These are phyloP conservation scores for Lentinula detonsa DNA, from an alignment of 768 basidiomycete species.

Conservation along the genomic window DNA sequence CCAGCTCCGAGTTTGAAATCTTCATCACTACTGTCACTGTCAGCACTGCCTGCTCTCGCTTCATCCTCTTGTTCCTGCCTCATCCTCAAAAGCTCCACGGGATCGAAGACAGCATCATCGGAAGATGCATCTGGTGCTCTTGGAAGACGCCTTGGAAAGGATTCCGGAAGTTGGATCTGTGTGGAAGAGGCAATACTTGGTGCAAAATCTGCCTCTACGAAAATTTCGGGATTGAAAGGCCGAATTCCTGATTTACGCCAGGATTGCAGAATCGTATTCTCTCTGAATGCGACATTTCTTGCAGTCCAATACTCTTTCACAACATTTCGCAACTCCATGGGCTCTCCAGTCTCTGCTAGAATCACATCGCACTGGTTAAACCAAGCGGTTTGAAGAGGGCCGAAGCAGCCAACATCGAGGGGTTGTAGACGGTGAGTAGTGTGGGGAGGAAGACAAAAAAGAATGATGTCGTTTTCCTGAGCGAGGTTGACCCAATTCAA, in stretches of 20 bases:
- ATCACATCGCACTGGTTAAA: conserved; percentile 7
- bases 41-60: background rate
- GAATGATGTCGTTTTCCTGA: conserved; percentile 14
- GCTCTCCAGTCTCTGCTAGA: conserved; percentile 12
- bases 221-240: conserved; percentile 13
- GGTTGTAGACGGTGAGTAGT: conserved; percentile 28
- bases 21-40: no score
- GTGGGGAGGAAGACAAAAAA: conserved; percentile 23
- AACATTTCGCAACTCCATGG: conserved; percentile 14
- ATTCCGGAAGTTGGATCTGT: background rate
- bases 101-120: background rate
- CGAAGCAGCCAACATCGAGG: conserved; percentile 26
- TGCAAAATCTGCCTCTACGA: conserved; percentile 13
- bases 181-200: conserved; percentile 11
- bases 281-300: conserved; percentile 7
- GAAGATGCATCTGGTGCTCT: background rate
- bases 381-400: conserved; percentile 19
- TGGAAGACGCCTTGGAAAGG: background rate
- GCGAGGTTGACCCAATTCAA: conserved; percentile 20
- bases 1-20: no score
- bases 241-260: conserved; percentile 17
- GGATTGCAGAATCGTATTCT: conserved; percentile 9
- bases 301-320: conserved; percentile 16
- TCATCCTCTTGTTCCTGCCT: background rate
- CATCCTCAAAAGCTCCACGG: background rate